These are phyloP conservation scores for Dryadomyces sulphureus DNA, from an alignment of 2,329 filamentous ascomycete genomes.

Conservation along the genomic window DNA sequence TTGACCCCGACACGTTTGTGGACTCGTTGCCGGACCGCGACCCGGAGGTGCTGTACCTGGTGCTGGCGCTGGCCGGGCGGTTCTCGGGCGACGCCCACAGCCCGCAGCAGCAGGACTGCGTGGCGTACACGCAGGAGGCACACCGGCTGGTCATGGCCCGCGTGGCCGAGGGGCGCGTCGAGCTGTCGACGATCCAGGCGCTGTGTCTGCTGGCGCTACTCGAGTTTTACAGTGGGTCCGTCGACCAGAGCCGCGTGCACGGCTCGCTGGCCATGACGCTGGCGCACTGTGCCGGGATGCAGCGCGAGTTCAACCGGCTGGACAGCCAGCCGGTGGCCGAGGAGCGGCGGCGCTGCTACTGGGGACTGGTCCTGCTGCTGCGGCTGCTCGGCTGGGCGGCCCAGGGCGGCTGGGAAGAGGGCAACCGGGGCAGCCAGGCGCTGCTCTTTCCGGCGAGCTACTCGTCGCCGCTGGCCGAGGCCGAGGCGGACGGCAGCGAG, in stretches of 20 bases:
- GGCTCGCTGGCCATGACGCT: constrained; percentile 3
- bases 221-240: background rate
- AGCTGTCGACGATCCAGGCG: constrained; percentile 5
- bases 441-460: constrained; percentile 1
- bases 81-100: background rate
- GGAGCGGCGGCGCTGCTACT: constrained; percentile 4
- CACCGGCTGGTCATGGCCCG: constrained; percentile 1
- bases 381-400: constrained; percentile 1
- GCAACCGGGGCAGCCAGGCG: background rate
- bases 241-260: constrained; percentile 2
- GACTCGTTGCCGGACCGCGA: background rate
- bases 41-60: background rate
- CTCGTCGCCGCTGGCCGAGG: constrained; percentile 1
- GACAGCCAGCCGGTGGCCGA: background rate
- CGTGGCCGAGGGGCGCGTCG: constrained; percentile 1
- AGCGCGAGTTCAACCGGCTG: constrained; percentile 1
- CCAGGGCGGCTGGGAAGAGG: background rate
- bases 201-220: constrained; percentile 1
- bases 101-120: background rate
- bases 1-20: constrained; percentile 1
- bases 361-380: constrained; percentile 2
- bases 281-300: constrained; percentile 1
- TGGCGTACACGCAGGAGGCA: background rate
- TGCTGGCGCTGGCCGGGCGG: constrained; percentile 1
- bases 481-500: background rate